phyloP scores from a whole-genome alignment of 2,329 filamentous ascomycete genomes.

The Volutella citrinella region DNA sequence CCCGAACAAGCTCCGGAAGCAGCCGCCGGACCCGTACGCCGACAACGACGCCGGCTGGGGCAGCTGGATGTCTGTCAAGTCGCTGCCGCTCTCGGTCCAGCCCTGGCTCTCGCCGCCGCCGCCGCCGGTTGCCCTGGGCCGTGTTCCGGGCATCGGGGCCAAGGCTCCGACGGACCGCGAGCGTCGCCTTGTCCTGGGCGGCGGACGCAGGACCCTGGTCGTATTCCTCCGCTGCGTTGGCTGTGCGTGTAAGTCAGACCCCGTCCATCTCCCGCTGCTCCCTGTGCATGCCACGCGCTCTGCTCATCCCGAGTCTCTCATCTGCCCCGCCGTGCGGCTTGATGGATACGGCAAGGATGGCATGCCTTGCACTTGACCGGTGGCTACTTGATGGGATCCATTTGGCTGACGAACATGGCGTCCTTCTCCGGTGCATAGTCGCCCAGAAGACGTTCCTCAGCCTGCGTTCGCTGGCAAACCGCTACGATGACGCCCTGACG shows the following conservation, averaged over 20 bases:
- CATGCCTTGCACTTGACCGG: no score
- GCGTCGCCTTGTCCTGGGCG: conserved; percentile 39
- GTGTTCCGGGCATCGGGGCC: conserved; percentile 46
- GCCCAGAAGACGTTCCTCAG: conserved; percentile 56
- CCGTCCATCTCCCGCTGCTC: no score
- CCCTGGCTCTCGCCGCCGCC: conserved; percentile 52
- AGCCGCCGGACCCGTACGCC: conserved; percentile 28
- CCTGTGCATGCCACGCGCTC: no score
- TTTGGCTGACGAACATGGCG: no score
- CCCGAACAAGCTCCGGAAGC: conserved; percentile 32
- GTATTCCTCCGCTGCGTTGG: conserved; percentile 55
- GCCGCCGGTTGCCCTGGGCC: conserved; percentile 44
- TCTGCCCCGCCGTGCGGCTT: conserved; percentile 3
- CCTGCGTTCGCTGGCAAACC: conserved; percentile 52
- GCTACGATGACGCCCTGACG: conserved; percentile 44
- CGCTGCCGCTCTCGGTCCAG: conserved; percentile 50
- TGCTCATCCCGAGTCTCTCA: conserved; percentile 1
- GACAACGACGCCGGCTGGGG: conserved; percentile 33
- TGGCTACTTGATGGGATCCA: no score
- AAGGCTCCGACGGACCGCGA: conserved; percentile 46
- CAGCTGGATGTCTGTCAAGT: conserved; percentile 48
- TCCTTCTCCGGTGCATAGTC: no score
- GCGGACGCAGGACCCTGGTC: conserved; percentile 44
- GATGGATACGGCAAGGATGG: no score
- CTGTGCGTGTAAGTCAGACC: conserved; percentile 53